A percentile compares a stretch with the other conserved stretches of the same genome.
These are phyloP conservation scores for Euphorbia tirucalli DNA, from an alignment of 345 rosid genomes.

Conservation along the genomic window DNA sequence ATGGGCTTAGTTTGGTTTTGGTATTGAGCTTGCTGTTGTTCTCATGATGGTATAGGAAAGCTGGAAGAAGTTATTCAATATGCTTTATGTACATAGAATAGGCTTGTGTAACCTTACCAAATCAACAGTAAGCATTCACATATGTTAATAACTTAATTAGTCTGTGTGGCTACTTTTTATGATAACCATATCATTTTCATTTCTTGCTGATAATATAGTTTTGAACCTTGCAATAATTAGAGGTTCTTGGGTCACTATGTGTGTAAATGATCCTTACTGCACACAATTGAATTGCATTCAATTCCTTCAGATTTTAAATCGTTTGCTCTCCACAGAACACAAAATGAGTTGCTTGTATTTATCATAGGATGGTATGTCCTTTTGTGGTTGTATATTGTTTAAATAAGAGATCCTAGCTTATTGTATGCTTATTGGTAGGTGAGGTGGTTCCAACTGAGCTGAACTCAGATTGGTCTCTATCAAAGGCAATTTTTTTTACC, in stretches of 20 bases:
- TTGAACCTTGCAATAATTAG: background rate
- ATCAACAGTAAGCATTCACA: background rate
- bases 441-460: background rate
- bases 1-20: background rate
- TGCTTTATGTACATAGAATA: conserved; percentile 11
- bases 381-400: too few relatives aligned
- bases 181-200: background rate
- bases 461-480: too few relatives aligned
- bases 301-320: too few relatives aligned
- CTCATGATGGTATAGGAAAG: background rate
- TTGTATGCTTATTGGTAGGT: background rate
- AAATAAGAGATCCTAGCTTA: too few relatives aligned
- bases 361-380: too few relatives aligned
- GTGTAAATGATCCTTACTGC: too few relatives aligned
- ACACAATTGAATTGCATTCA: too few relatives aligned
- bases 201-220: background rate
- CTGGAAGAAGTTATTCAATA: background rate
- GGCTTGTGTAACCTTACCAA: background rate
- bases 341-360: too few relatives aligned
- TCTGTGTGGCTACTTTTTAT: background rate
- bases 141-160: background rate
- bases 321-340: too few relatives aligned
- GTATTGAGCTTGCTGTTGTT: conserved; percentile 1
- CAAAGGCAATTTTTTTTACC: too few relatives aligned
- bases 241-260: background rate